These are phyloP conservation scores for Lactarius indigo DNA, from an alignment of 768 basidiomycete species.

Conservation along the genomic window DNA sequence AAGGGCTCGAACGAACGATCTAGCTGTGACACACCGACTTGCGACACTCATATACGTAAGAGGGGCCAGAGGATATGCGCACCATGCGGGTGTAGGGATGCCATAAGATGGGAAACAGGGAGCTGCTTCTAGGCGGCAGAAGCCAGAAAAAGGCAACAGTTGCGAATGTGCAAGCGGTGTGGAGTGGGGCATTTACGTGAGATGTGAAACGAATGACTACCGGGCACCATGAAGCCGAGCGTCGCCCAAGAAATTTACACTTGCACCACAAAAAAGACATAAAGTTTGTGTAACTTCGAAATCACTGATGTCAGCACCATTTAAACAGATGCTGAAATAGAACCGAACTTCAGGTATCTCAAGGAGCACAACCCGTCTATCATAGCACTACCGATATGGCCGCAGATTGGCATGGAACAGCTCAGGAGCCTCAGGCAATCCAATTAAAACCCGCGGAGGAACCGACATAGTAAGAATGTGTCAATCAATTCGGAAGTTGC, in stretches of 20 bases:
- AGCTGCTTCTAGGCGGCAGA: neutral
- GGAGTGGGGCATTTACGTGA: too few relatives aligned
- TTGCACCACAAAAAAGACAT: too few relatives aligned
- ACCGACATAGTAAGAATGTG: neutral
- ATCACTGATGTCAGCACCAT: too few relatives aligned
- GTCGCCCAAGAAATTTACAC: neutral
- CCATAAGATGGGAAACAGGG: neutral
- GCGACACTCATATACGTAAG: too few relatives aligned
- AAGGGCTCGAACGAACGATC: too few relatives aligned
- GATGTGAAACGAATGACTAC: too few relatives aligned
- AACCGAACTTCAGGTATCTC: neutral
- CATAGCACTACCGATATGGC: neutral
- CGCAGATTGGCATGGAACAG: neutral
- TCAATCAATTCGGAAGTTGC: neutral
- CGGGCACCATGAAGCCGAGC: neutral
- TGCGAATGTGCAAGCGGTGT: too few relatives aligned
- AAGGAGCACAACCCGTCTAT: neutral
- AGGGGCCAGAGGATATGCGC: too few relatives aligned
- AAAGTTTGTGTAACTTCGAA: too few relatives aligned
- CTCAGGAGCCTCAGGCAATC: too few relatives aligned
- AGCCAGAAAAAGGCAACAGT: neutral
- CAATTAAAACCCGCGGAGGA: neutral
- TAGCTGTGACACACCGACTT: too few relatives aligned
- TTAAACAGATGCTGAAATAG: neutral
- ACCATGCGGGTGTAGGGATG: neutral